Base-by-base conservation (phyloP, 2,329 filamentous ascomycete species). In the Trichoderma lentiforme region DNA sequence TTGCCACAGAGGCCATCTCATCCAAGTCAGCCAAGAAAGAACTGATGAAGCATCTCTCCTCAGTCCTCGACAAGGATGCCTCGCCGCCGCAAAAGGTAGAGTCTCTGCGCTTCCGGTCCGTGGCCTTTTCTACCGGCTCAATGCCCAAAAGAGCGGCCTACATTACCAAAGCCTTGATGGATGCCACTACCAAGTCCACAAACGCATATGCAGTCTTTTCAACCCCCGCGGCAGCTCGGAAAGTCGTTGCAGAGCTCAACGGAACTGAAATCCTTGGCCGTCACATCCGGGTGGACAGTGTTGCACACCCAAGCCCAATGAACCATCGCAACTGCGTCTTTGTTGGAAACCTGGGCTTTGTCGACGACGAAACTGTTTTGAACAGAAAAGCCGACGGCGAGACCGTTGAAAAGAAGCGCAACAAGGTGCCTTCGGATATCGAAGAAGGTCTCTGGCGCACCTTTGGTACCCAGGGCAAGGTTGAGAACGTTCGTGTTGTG, bases 181-280 rank as follows among this genome's bases (percentile, higher is more conserved):
- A 93, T 73, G 90, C 93, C 24, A 99, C 97, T 1, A 96, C 95
- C 1, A 93, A 93, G 78, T 97, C 93, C 74, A 94, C 95, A 72
- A 98, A 99, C 80, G 96, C 96, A 61, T 99, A 99, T 79, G 93
- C 88, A 34, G 94, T 99, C 63, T 98, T 96, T 84, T 92, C 90
- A 57, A 93, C 92, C 2, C 82, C 89, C 1, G 84, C 89, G 9
- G 93, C 93, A 3, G 94, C 94, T 14, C 90, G 93, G 70, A 89
- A 91, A 76, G 95, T 95, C 3, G 89, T 91, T 61, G 86, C 89
- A 74, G 88, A 88, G 51, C 88, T 99, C 53, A 99, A 99, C 77
- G 96, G 95, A 63, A 93, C 89, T 1, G 85, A 93, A 18, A 87
- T 98, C 3, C 88, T 99, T 18, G 92, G 93, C 76, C 91, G 96